phyloP scores from a whole-genome alignment of 768 basidiomycete species.

The Phaeotremella skinneri region DNA sequence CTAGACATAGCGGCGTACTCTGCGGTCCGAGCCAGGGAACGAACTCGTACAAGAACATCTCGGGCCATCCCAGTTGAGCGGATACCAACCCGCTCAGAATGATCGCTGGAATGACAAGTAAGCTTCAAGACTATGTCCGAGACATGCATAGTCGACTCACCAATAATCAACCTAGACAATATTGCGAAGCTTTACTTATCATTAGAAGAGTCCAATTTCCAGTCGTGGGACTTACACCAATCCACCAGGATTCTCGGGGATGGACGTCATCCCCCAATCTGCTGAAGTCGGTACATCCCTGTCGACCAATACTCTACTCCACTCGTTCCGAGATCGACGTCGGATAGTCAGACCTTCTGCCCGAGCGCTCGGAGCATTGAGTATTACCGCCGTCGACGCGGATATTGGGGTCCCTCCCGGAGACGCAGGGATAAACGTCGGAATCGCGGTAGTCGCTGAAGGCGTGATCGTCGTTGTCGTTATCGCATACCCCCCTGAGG shows the following conservation, averaged over 20 bases:
- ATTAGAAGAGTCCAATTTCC: neutral
- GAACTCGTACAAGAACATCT: conserved; percentile 27
- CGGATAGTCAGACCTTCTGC: no score
- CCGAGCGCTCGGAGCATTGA: neutral
- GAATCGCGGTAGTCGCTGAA: neutral
- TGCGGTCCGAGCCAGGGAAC: conserved; percentile 37
- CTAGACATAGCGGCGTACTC: conserved; percentile 31
- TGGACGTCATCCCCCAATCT: conserved; percentile 19
- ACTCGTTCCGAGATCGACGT: no score
- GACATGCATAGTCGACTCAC: conserved; percentile 11
- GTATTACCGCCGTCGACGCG: neutral
- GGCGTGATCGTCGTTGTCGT: neutral
- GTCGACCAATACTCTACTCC: no score
- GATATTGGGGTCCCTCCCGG: neutral
- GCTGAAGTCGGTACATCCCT: neutral
- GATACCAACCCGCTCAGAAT: conserved; percentile 9
- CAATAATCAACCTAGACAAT: conserved; percentile 27
- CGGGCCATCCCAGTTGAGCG: conserved; percentile 35
- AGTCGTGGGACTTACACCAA: conserved; percentile 7
- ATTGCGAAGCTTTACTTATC: conserved; percentile 18
- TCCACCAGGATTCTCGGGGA: conserved; percentile 24
- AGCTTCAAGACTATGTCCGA: neutral
- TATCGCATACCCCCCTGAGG: neutral
- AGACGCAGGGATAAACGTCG: neutral
- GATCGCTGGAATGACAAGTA: conserved; percentile 4